Conservation (phyloP, 1,284 basidiomycete species). For the Apiotrichum gracile region DNA sequence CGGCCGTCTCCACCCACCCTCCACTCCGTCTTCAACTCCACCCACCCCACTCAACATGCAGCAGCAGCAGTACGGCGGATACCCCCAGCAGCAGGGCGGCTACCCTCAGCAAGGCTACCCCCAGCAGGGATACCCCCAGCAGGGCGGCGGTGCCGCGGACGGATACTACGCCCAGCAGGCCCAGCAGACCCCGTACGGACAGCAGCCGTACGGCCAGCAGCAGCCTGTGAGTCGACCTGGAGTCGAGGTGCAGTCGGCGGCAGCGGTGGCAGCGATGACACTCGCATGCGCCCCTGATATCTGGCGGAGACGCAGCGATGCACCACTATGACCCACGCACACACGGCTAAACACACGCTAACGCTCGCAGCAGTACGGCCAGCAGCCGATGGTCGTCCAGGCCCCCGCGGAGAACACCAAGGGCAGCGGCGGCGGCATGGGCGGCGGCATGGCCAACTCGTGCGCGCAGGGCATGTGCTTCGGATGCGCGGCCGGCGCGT, state of each 20-base stretch:
- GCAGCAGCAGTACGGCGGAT: conserved; percentile 3
- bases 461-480: conserved; percentile 4
- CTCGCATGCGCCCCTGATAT: too few species aligned
- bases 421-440: not conserved
- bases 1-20: not conserved
- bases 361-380: not conserved
- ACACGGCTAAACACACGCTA: too few species aligned
- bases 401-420: not conserved
- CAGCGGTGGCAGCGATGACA: too few species aligned
- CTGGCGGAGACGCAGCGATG: too few species aligned
- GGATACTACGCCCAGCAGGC: not conserved
- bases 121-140: not conserved
- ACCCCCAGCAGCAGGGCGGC: not conserved
- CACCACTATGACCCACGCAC: too few species aligned
- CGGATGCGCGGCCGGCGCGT: not conserved
- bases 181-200: not conserved
- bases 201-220: not conserved
- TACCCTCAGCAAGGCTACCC: too few species aligned
- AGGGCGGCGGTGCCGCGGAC: not conserved
- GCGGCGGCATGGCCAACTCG: not conserved
- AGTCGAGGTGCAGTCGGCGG: not conserved
- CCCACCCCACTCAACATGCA: not conserved
- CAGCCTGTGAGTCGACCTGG: conserved; percentile 1
- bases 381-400: conserved; percentile 2
- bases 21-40: not conserved